phyloP scores from a whole-genome alignment of 805 yeast species.

The Phaffomyces antillensis region DNA sequence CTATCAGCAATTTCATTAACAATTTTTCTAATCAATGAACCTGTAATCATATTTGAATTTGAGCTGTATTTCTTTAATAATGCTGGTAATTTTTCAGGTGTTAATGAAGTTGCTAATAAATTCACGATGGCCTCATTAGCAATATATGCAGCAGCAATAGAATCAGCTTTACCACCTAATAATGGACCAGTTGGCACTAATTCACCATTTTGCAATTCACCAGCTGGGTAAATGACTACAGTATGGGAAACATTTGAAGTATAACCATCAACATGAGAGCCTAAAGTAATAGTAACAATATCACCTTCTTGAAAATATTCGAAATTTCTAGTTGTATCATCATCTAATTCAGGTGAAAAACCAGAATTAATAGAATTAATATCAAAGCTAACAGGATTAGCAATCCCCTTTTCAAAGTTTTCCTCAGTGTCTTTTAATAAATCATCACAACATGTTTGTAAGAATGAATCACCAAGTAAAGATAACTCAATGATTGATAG shows the following conservation, averaged over 20 bases:
- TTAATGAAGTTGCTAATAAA: constrained; percentile 61
- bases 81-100: constrained; percentile 71
- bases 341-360: constrained; percentile 82
- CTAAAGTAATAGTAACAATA: constrained; percentile 75
- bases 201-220: constrained; percentile 30
- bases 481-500: constrained; percentile 63
- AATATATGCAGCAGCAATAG: constrained; percentile 79
- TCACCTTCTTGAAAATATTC: constrained; percentile 64
- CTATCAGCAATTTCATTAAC: constrained; percentile 85
- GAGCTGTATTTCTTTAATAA: constrained; percentile 30
- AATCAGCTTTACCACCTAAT: constrained; percentile 82
- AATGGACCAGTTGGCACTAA: constrained; percentile 66
- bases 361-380: constrained; percentile 73
- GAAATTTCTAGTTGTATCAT: constrained; percentile 38
- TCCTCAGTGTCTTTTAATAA: constrained; percentile 41
- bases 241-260: constrained; percentile 86
- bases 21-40: constrained; percentile 58
- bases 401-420: constrained; percentile 83
- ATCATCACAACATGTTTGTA: constrained; percentile 49
- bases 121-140: constrained; percentile 84
- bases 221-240: constrained; percentile 71
- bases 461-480: constrained; percentile 70
- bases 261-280: constrained; percentile 94
- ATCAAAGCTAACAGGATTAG: constrained; percentile 86
- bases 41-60: constrained; percentile 44